phyloP scores from a whole-genome alignment of 1,284 basidiomycete genomes.

The Phellinidium pouzarii region DNA sequence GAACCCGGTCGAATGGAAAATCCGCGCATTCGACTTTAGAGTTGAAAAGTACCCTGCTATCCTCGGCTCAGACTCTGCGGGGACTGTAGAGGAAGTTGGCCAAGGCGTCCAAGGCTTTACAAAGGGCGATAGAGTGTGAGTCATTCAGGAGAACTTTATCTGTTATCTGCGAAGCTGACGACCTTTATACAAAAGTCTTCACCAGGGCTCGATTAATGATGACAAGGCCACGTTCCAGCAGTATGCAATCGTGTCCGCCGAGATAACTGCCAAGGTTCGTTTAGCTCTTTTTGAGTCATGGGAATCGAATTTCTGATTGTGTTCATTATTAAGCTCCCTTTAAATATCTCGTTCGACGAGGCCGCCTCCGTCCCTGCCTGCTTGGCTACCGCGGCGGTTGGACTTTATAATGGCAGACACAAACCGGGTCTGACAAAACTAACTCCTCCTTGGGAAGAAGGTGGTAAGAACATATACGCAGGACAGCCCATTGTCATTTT shows the following conservation, averaged over 20 bases:
- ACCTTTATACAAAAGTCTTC: slow-evolving; percentile 16
- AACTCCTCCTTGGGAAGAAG: slow-evolving; percentile 21
- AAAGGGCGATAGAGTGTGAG: slow-evolving; percentile 37
- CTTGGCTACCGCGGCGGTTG: slow-evolving; percentile 33
- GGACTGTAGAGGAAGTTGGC: slow-evolving; percentile 35
- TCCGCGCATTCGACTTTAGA: slow-evolving; percentile 29
- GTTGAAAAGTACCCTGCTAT: slow-evolving; percentile 33
- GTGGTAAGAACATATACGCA: slow-evolving; percentile 23
- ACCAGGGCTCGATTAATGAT: slow-evolving; percentile 22
- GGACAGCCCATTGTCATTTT: slow-evolving; percentile 30
- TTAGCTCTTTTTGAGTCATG: neutral
- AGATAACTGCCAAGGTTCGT: slow-evolving; percentile 24
- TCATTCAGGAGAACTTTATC: neutral
- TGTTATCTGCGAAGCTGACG: neutral
- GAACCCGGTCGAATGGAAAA: slow-evolving; percentile 39
- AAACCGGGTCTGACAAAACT: neutral
- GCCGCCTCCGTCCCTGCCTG: slow-evolving; percentile 36
- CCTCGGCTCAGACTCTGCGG: slow-evolving; percentile 41
- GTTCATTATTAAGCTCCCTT: slow-evolving; percentile 24
- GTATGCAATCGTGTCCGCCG: slow-evolving; percentile 23
- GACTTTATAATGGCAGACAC: slow-evolving; percentile 23
- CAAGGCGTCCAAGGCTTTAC: slow-evolving; percentile 30
- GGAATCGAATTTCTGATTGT: neutral
- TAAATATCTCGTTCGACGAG: slow-evolving; percentile 28
- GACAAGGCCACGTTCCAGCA: slow-evolving; percentile 26